phyloP scores from a whole-genome alignment of 257 asterid genomes.

The Penstemon newberryi region DNA sequence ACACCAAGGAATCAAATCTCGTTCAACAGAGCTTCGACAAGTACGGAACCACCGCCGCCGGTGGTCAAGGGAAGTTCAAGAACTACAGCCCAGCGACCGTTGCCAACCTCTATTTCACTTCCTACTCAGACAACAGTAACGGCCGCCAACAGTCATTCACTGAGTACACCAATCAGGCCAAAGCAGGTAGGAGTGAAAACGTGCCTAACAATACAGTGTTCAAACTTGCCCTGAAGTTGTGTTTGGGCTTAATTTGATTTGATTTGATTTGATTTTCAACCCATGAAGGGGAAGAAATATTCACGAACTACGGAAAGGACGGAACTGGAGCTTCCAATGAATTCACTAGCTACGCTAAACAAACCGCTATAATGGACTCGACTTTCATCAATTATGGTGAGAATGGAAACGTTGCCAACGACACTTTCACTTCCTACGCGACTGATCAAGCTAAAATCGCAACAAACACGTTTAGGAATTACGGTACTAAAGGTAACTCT shows the following conservation, averaged over 20 bases:
- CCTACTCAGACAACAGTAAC: conserved; percentile 49
- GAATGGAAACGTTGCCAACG: conserved; percentile 44
- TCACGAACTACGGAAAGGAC: conserved; percentile 60
- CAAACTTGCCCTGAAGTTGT: no score
- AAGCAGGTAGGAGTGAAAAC: conserved; percentile 38
- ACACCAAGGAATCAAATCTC: conserved; percentile 40
- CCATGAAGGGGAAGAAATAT: conserved; percentile 26
- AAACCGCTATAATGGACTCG: conserved; percentile 51
- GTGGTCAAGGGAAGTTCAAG: conserved; percentile 53
- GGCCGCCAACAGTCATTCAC: conserved; percentile 50
- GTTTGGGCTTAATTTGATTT: no score
- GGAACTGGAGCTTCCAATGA: conserved; percentile 50
- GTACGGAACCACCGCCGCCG: conserved; percentile 57
- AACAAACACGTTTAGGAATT: conserved; percentile 45
- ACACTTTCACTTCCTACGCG: conserved; percentile 57
- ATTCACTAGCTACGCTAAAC: conserved; percentile 49
- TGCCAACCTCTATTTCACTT: conserved; percentile 49
- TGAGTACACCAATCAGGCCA: conserved; percentile 32
- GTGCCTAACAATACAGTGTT: no score
- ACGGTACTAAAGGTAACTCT: conserved; percentile 52
- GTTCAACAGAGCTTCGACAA: conserved; percentile 50
- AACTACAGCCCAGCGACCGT: conserved; percentile 27
- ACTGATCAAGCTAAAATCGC: conserved; percentile 41
- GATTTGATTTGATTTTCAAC: no score
- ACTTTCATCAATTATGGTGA: conserved; percentile 60